Evolutionary conservation across 352 stramenopile genomes (phyloP), one percentile per base, ranked within the genome.

Genomic region (Phytophthora pistaciae): DNA sequence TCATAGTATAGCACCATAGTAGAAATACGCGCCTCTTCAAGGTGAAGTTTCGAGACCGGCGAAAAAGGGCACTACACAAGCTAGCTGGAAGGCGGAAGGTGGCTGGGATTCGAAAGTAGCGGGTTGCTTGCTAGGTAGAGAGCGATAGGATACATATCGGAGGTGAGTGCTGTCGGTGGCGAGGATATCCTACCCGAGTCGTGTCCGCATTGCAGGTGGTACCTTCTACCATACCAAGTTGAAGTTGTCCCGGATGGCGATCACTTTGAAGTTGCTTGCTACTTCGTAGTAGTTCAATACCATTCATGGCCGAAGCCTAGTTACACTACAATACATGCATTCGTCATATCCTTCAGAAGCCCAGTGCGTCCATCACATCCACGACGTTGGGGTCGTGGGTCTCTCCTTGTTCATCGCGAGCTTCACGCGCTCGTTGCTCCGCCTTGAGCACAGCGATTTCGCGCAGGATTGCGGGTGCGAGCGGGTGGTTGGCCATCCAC

Each of bases 401-500:
- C 38, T 6, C 38, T n/a, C 4, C 5, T 6, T 44, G 38, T 8
- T 49, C 42, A 23, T 20, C 42, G 18, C 42, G 42, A 49, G 42
- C 18, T 49, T 49, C 18, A 44, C 38, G 3, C 13, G 38, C 38
- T 44, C 16, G 38, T 14, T 20, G 14, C 14, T 49, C 18, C 1
- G 18, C 18, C 42, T 49, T 49, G 42, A 49, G 42, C 42, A 9
- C 42, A 49, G 42, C 42, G 7, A 49, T 49, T 21, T 49, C 42
- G 18, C 16, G 14, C 18, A 21, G 18, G 14, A 49, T 21, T 10
- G 42, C 16, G 5, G 49, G 11, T 42, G 68, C 56, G 18, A 71
- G 16, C 3, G 23, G 21, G 56, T 77, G 68, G 49, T 74, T 73
- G 20, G 20, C 21, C 54, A 74, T 66, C 74, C 74, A 81, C 70